A percentile compares a stretch with the other conserved stretches of the same genome.
Conservation (phyloP, 2,329 filamentous ascomycete genomes). For the Pestalotiopsis sp. region DNA sequence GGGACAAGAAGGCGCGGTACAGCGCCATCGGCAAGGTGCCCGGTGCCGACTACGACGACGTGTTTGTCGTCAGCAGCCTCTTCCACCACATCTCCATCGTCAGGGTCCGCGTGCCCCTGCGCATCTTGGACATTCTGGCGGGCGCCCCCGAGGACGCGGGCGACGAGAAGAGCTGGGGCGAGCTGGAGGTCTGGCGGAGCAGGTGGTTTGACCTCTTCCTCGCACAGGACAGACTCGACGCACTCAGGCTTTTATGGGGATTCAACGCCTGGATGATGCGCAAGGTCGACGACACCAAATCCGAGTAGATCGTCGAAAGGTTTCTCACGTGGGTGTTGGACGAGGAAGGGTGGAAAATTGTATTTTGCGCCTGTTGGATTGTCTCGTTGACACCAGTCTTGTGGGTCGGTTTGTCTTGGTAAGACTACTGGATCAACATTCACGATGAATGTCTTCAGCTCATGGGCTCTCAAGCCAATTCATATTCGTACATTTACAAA, state of each 20-base stretch:
- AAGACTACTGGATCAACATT: not conserved
- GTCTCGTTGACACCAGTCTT: not conserved
- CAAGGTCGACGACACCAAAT: slow-evolving; percentile 31
- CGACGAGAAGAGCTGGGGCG: slow-evolving; percentile 47
- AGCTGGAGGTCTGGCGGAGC: slow-evolving; percentile 58
- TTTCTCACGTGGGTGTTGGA: not conserved
- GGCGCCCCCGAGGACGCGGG: slow-evolving; percentile 36
- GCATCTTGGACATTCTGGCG: slow-evolving; percentile 53
- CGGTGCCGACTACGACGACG: slow-evolving; percentile 56
- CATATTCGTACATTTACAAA: not conserved
- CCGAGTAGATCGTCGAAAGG: not conserved
- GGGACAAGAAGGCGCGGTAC: slow-evolving; percentile 63
- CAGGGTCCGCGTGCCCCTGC: slow-evolving; percentile 58
- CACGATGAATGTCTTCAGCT: not conserved
- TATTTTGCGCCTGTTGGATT: not conserved
- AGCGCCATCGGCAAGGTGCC: slow-evolving; percentile 53
- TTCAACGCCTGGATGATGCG: slow-evolving; percentile 65
- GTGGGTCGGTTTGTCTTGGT: not conserved
- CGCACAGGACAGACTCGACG: slow-evolving; percentile 53
- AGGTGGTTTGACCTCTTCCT: slow-evolving; percentile 64
- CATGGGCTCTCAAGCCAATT: not conserved
- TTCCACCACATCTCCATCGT: slow-evolving; percentile 65
- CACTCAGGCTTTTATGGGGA: slow-evolving; percentile 59
- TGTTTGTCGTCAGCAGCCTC: slow-evolving; percentile 62
- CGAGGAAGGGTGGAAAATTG: not conserved